Evolutionary conservation across 768 basidiomycete genomes (phyloP), one percentile per base, ranked within the genome.

Genomic region (Baorangia bicolor): DNA sequence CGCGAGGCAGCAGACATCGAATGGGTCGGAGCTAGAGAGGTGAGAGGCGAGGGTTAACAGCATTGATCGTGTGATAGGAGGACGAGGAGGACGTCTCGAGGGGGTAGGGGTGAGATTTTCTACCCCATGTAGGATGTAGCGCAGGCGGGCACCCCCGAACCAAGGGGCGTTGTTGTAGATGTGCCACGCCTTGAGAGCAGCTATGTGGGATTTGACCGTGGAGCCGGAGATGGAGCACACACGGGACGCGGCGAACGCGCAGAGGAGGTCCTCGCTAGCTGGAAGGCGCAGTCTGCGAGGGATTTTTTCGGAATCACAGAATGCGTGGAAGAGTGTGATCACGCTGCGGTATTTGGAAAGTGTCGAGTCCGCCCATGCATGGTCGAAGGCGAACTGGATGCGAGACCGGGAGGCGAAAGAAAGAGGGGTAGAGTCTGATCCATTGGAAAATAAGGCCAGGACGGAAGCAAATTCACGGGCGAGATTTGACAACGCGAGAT

Each of bases 1-100:
- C 0, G 28, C 48, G 0, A 58, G 23, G 25, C 53, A 58, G 27
- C 46, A 57, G 0, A 4, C 10, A 2, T 60, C 40, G 4, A 58
- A 46, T 0, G 46, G 11, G 8, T 37, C 43, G 0, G 37, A 31
- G 2, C 2, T 14, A 4, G n/a, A 23, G 0, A 58, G 20, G 6
- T 10, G 1, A 1, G 2, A 1, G 1, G 46, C 48, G 0, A 74
- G 60, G 4, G 51, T 25, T 0, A 23, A 2, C 0, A 71, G 55
- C 67, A 75, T 73, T 0, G 33, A 10, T 0, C 33, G 4, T 1
- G 64, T 61, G 1, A 75, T 49, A 0, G 73, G 71, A 0, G 60
- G 63, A 1, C 64, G 61, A 0, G 59, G 61, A 0, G 64, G 62
- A 0, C 30, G 42, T 7, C 43, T 48, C 1, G 42, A 9, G 3